These are phyloP conservation scores for Camellia japonica DNA, from an alignment of 148 eudicot genomes.

Conservation along the genomic window DNA sequence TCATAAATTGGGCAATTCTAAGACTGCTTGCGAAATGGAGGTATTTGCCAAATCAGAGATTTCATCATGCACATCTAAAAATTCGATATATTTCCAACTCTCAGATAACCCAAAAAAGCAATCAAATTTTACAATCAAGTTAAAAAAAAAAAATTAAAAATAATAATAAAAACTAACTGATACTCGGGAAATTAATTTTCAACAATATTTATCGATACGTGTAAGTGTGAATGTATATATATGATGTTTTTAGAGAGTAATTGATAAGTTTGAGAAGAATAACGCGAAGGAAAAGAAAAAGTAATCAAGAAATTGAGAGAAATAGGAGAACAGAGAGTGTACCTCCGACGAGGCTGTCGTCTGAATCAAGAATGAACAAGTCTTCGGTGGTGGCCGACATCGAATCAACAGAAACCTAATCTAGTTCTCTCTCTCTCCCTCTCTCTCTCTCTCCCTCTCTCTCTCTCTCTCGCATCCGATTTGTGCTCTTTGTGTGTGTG, in stretches of 20 bases:
- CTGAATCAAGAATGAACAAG: conserved; percentile 18
- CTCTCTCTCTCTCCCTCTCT: not conserved
- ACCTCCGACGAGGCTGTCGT: conserved; percentile 15
- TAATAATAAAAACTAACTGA: not conserved
- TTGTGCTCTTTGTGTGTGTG: not conserved
- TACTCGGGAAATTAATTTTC: not conserved
- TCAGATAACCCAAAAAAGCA: not conserved
- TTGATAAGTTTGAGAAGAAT: not conserved
- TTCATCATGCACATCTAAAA: not conserved
- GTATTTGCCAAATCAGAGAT: not conserved
- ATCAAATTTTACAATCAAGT: not conserved
- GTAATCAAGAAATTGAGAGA: not conserved
- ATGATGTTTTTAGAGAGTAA: not conserved
- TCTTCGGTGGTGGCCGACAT: conserved; percentile 21
- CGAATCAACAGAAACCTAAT: not conserved
- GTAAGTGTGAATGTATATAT: not conserved
- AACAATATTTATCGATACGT: not conserved
- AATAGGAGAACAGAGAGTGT: not conserved
- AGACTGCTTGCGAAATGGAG: not conserved
- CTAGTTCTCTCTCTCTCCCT: not conserved
- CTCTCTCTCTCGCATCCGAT: not conserved
- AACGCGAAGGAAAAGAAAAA: not conserved
- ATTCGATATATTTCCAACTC: not conserved
- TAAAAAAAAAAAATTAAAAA: not conserved
- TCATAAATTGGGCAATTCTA: not conserved